Evolutionary conservation across 2,329 filamentous ascomycete species (phyloP).

Genomic region (Gnomoniopsis smithogilvyi): DNA sequence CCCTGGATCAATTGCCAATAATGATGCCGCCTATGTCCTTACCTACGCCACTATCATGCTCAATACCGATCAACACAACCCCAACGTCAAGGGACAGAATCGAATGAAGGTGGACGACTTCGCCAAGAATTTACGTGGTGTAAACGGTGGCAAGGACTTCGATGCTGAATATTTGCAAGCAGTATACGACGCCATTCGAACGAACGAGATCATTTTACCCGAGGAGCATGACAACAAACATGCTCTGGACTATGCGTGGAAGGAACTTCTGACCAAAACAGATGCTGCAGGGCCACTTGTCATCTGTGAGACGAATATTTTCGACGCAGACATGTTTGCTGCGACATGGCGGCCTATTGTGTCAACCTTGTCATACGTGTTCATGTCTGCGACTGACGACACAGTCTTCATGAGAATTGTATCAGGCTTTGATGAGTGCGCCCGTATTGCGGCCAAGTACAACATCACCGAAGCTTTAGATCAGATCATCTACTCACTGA

Average conservation of each 20-base stretch:
- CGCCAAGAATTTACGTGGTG: constrained; percentile 81
- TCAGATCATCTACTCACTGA: constrained; percentile 85
- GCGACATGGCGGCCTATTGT: constrained; percentile 95
- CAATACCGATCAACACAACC: constrained; percentile 96
- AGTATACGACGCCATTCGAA: constrained; percentile 89
- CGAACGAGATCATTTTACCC: constrained; percentile 91
- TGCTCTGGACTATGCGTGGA: constrained; percentile 97
- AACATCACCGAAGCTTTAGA: constrained; percentile 82
- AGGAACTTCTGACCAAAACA: constrained; percentile 84
- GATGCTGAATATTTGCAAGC: constrained; percentile 75
- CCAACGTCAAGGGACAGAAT: constrained; percentile 73
- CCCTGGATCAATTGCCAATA: constrained; percentile 74
- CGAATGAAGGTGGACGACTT: constrained; percentile 87
- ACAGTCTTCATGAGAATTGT: constrained; percentile 91
- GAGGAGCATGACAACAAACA: constrained; percentile 97
- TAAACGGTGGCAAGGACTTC: constrained; percentile 85
- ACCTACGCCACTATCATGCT: constrained; percentile 97
- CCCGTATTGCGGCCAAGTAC: constrained; percentile 85
- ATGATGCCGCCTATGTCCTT: constrained; percentile 84
- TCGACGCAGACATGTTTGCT: constrained; percentile 96
- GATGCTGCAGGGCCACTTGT: constrained; percentile 70
- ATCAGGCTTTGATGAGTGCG: constrained; percentile 93
- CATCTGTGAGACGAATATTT: constrained; percentile 87
- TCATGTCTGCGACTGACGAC: constrained; percentile 97
- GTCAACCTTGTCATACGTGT: constrained; percentile 93